A percentile compares a stretch with the other conserved stretches of the same genome.
These are phyloP conservation scores for Spathaspora hagerdaliae DNA, from an alignment of 805 yeast genomes.

Conservation along the genomic window DNA sequence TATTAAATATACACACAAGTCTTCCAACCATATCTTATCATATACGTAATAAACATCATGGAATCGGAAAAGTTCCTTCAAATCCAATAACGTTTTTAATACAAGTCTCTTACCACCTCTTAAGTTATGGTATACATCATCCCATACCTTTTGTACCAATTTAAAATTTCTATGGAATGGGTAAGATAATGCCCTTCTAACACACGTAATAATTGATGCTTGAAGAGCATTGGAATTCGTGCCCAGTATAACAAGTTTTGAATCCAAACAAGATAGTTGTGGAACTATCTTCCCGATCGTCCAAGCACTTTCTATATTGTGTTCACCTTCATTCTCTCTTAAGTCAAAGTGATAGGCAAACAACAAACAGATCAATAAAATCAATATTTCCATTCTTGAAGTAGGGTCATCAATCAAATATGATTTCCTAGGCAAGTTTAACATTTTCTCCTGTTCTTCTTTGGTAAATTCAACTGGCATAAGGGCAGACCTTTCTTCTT, in stretches of 20 bases:
- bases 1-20: conserved; percentile 71
- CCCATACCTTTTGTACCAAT: conserved; percentile 62
- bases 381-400: conserved; percentile 44
- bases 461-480: conserved; percentile 52
- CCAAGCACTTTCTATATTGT: conserved; percentile 90
- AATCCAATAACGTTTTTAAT: conserved; percentile 53
- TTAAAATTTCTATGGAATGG: conserved; percentile 77
- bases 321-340: conserved; percentile 66
- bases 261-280: conserved; percentile 69
- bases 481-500: conserved; percentile 14
- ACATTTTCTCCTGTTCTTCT: conserved; percentile 64
- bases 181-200: conserved; percentile 70
- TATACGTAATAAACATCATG: conserved; percentile 86
- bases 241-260: conserved; percentile 39
- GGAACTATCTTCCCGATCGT: conserved; percentile 84
- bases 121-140: conserved; percentile 63
- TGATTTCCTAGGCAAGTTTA: conserved; percentile 59
- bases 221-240: conserved; percentile 33
- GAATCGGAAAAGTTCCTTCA: conserved; percentile 70
- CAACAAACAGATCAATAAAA: conserved; percentile 60
- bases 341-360: conserved; percentile 75
- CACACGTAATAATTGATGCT: conserved; percentile 55
- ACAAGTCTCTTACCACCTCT: conserved; percentile 68
- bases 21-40: conserved; percentile 72
- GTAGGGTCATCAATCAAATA: conserved; percentile 54